These are phyloP conservation scores for Colletotrichum musae DNA, from an alignment of 2,329 filamentous ascomycete species.

Conservation along the genomic window DNA sequence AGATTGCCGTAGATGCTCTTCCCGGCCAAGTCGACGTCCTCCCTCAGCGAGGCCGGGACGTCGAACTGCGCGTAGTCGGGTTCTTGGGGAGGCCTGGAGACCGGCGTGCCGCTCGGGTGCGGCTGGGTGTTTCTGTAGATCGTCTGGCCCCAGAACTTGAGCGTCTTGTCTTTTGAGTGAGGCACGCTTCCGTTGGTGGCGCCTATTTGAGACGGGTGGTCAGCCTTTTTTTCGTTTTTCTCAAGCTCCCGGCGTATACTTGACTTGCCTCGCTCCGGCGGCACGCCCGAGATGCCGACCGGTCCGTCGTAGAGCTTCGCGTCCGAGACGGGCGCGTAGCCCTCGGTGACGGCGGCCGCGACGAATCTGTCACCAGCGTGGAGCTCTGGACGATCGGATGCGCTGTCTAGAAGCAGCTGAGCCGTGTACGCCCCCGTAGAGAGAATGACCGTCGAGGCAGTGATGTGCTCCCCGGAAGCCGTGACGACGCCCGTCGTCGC, in stretches of 20 bases:
- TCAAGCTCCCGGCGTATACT: no score
- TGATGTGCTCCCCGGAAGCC: slow-evolving; percentile 58
- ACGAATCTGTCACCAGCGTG: slow-evolving; percentile 62
- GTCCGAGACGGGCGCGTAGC: slow-evolving; percentile 59
- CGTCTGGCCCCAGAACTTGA: slow-evolving; percentile 67
- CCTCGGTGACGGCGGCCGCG: slow-evolving; percentile 67
- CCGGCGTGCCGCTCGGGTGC: slow-evolving; percentile 57
- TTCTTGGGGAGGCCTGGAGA: slow-evolving; percentile 63
- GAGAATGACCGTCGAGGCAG: slow-evolving; percentile 64
- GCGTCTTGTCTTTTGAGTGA: slow-evolving; percentile 52
- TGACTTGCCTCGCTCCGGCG: slow-evolving; percentile 22
- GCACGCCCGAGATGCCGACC: slow-evolving; percentile 50
- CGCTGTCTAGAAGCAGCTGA: slow-evolving; percentile 59
- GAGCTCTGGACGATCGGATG: slow-evolving; percentile 59
- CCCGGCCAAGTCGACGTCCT: slow-evolving; percentile 65
- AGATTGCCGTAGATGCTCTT: slow-evolving; percentile 67
- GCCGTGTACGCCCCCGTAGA: slow-evolving; percentile 67
- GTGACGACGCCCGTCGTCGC: slow-evolving; percentile 65
- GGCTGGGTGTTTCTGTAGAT: slow-evolving; percentile 64
- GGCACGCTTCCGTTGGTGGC: slow-evolving; percentile 63
- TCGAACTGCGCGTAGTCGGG: slow-evolving; percentile 69
- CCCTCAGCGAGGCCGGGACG: slow-evolving; percentile 61
- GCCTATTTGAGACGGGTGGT: not conserved
- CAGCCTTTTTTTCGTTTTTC: no score
- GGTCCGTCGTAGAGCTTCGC: slow-evolving; percentile 57